A percentile compares a stretch with the other conserved stretches of the same genome.
Conservation (phyloP, 768 basidiomycete genomes). For the Termitomyces sp. region DNA sequence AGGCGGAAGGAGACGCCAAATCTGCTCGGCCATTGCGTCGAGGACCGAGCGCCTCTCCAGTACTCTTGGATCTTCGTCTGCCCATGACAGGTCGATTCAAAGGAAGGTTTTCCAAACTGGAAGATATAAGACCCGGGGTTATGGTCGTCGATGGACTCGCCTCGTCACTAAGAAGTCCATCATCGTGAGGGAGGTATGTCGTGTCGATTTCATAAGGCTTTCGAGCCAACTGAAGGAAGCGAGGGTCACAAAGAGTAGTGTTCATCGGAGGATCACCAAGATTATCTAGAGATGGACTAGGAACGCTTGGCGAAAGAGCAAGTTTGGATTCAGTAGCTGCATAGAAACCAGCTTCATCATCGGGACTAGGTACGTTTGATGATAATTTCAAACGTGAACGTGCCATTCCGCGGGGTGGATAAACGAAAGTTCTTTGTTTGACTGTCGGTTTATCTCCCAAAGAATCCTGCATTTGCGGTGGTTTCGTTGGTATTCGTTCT, state of each 20-base stretch:
- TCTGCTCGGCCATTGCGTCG: slow-evolving; percentile 17
- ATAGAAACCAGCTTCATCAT: slow-evolving; percentile 21
- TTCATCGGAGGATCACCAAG: slow-evolving; percentile 8
- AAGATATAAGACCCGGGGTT: slow-evolving; percentile 19
- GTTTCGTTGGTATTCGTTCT: slow-evolving; percentile 30
- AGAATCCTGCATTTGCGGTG: slow-evolving; percentile 26
- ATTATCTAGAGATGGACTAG: slow-evolving; percentile 7
- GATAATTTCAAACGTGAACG: slow-evolving; percentile 32
- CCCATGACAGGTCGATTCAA: slow-evolving; percentile 19
- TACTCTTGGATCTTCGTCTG: slow-evolving; percentile 43
- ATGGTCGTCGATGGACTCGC: slow-evolving; percentile 14
- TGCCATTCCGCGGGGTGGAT: slow-evolving; percentile 43
- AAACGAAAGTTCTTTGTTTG: slow-evolving; percentile 50
- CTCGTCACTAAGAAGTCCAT: slow-evolving; percentile 4
- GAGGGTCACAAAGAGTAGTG: slow-evolving; percentile 5
- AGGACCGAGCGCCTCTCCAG: slow-evolving; percentile 24
- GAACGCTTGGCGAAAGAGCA: slow-evolving; percentile 8
- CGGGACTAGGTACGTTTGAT: slow-evolving; percentile 21
- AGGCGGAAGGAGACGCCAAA: slow-evolving; percentile 35
- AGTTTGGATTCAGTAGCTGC: not conserved
- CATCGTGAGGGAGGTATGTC: slow-evolving; percentile 1
- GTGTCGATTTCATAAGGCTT: slow-evolving; percentile 6
- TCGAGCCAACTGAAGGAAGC: slow-evolving; percentile 1
- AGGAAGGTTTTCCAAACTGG: slow-evolving; percentile 5
- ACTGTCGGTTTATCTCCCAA: slow-evolving; percentile 27